Evolutionary conservation across 345 rosid species (phyloP), one percentile per base, ranked within the genome.

Genomic region (Xanthoceras sorbifolium): DNA sequence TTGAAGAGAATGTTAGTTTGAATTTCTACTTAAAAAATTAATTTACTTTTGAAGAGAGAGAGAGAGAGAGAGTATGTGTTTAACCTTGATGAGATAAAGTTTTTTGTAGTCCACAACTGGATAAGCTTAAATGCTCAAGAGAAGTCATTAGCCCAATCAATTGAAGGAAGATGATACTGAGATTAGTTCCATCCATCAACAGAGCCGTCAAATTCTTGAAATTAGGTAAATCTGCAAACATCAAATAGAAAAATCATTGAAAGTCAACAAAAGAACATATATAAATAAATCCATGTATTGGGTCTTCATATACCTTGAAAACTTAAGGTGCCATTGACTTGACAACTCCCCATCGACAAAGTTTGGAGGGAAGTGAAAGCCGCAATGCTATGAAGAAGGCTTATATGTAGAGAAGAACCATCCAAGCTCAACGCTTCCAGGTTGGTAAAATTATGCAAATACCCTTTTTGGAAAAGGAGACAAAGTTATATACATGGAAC

Each of bases 81-180:
- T 61, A 25, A 40, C 59, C 66, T 57, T 31, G 52, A 38, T 34
- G 3, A 17, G 46, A 55, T 29, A 76, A 67, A 23, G 59, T 25
- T 22, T 25, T 67, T 34, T 61, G 34, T 22, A 79, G 69, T 28
- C 44, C 44, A 46, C 67, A 59, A 5, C 38, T 28, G 18, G 25
- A 22, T n/a, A 79, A 0, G 0, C 75, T 68, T 4, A 79, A 34
- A 69, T 31, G 40, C 59, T 34, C 68, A 1, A 74, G 78, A 34
- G 82, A 74, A 18, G 74, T 66, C 77, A 72, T 50, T 2, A 11
- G 6, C 4, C 54, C 3, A 0, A 11, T 0, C 3, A 42, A 9
- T 42, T 42, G 46, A 10, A 42, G 46, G 46, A 42, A 0, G 15
- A 0, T 10, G 3, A 42, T 1, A 42, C 10, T 14, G 3, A 42